Evolutionary conservation across 2,329 filamentous ascomycete species (phyloP).

Genomic region (Fusarium nurragi): DNA sequence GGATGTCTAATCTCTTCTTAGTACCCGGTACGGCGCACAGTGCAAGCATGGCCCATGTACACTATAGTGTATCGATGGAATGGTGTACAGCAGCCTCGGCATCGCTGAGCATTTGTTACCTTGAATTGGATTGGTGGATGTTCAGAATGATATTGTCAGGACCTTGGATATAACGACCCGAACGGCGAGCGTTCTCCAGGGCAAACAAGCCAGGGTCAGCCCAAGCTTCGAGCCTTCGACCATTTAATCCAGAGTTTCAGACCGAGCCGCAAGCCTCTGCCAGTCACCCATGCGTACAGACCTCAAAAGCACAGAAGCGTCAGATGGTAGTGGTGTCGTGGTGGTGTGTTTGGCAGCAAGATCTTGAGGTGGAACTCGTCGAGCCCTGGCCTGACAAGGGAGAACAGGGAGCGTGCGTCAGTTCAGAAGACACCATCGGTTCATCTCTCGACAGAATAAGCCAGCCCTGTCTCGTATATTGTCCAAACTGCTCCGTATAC

Average conservation of each 20-base stretch:
- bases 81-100: constrained; percentile 11
- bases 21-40: constrained; percentile 2
- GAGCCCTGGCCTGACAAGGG: constrained; percentile 29
- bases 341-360: constrained; percentile 41
- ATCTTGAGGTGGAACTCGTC: constrained; percentile 21
- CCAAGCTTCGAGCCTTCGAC: constrained; percentile 24
- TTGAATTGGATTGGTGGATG: constrained; percentile 36
- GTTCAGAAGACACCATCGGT: constrained; percentile 28
- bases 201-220: constrained; percentile 32
- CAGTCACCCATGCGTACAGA: constrained; percentile 20
- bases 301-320: constrained; percentile 27
- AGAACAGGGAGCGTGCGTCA: constrained; percentile 28
- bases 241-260: constrained; percentile 11
- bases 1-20: constrained; percentile 29
- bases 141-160: constrained; percentile 24
- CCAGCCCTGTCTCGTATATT: constrained; percentile 9
- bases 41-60: constrained; percentile 30
- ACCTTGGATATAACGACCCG: constrained; percentile 26
- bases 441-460: constrained; percentile 19
- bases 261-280: constrained; percentile 13
- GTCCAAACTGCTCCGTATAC: constrained; percentile 8
- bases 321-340: constrained; percentile 43
- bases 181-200: constrained; percentile 28
- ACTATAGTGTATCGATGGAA: not conserved
- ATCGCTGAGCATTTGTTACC: constrained; percentile 2